Evolutionary conservation across 257 asterid genomes (phyloP).

Genomic region (Euphrasia confusa): DNA sequence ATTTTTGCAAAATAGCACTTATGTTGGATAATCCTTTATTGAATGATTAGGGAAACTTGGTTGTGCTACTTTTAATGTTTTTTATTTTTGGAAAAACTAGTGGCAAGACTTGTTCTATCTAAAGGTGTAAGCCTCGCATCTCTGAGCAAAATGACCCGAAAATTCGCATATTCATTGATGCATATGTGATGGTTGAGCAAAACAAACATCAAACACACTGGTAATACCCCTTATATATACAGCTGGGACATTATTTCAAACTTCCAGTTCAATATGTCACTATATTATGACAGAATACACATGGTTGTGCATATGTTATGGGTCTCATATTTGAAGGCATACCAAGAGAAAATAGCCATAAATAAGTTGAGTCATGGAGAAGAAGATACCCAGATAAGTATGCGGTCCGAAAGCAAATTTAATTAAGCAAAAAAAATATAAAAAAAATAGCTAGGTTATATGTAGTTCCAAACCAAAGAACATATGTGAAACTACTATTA

Average conservation of each 20-base stretch:
- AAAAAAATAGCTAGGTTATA: background rate
- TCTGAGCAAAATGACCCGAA: too few species aligned
- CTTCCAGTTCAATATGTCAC: background rate
- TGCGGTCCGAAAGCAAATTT: background rate
- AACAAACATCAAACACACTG: too few species aligned
- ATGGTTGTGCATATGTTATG: background rate
- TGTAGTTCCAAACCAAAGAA: background rate
- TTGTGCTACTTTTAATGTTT: too few species aligned
- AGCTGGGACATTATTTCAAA: background rate
- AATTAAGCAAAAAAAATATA: background rate
- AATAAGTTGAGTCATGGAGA: background rate
- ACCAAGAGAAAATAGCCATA: background rate
- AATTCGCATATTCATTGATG: too few species aligned
- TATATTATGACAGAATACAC: background rate
- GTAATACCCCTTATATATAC: background rate
- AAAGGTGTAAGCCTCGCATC: too few species aligned
- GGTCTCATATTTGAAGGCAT: background rate
- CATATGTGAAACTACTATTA: background rate
- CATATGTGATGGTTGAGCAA: too few species aligned
- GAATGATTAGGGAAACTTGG: too few species aligned
- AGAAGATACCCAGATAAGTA: background rate
- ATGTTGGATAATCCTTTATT: too few species aligned
- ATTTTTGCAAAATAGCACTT: too few species aligned
- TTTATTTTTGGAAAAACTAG: too few species aligned
- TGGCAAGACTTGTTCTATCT: too few species aligned